Base-by-base conservation (phyloP, 1,139 yeast species). In the Kodamaea anthophila region DNA sequence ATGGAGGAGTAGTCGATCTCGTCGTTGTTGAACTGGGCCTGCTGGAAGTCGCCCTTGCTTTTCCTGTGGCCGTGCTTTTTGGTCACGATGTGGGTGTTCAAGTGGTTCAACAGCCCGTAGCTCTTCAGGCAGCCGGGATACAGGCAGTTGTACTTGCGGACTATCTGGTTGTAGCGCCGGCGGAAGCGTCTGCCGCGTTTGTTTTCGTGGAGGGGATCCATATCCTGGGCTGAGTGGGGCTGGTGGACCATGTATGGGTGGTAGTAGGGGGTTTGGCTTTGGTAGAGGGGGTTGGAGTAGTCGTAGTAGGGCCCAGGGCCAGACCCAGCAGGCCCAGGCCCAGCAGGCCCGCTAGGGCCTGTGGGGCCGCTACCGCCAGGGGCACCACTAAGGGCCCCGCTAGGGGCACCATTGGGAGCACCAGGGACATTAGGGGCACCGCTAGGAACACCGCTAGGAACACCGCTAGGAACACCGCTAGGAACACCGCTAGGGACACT, bases 71-170 rank as follows among this genome's bases (percentile, higher is more conserved):
- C 93, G 48, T 82, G 93, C 28, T 70, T 72, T 42, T 82, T 84
- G 47, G 82, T 70, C 4, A 73, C 69, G 13, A 82, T 78, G 49
- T 82, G 93, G 9, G 88, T 82, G 50, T 82, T 82, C 29, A 82
- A 58, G 51, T 82, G 93, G 51, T 82, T 82, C 29, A 82, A 58
- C 13, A 86, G 77, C 2, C 93, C 93, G 49, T 82, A 82, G 29
- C 81, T 75, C 53, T 82, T 82, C 24, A 68, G 58, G 46, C 93
- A 82, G 2, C 71, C 74, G 8, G 70, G 67, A 43, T 46, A 75
- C 29, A 70, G 69, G 49, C 93, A 82, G 28, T 58, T 61, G 53
- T 79, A 82, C 24, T 77, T 58, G 26, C 93, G 63, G 32, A 76
- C 75, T 44, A 82, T 79, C 49, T 82, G 88, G 43, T 77, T 75